A percentile compares a stretch with the other conserved stretches of the same genome.
phyloP scores from a whole-genome alignment of 192 early-diverging fungal species.

The Dimargaris xerosporica region DNA sequence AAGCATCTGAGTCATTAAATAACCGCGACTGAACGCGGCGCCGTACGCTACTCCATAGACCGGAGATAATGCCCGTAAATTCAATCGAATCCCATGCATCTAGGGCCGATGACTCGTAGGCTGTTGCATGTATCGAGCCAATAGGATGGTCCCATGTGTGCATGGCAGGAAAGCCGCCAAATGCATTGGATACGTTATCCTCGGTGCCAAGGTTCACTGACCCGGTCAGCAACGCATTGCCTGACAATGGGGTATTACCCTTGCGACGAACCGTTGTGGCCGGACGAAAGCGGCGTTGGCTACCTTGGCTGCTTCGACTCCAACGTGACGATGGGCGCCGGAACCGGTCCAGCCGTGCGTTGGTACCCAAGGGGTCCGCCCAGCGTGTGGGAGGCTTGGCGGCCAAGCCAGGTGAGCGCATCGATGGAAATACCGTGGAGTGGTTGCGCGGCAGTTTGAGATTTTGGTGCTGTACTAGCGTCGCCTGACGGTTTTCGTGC shows the following conservation, averaged over 20 bases:
- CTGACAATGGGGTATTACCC: background rate
- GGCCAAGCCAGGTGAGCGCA: background rate
- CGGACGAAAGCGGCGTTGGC: background rate
- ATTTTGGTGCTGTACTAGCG: background rate
- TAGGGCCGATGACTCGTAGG: background rate
- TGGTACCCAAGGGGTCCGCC: background rate
- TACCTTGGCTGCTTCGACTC: background rate
- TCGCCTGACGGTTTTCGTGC: constrained; percentile 5
- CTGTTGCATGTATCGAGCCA: background rate
- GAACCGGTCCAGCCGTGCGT: background rate
- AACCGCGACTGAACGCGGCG: background rate
- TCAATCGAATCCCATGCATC: constrained; percentile 11
- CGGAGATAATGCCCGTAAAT: constrained; percentile 4
- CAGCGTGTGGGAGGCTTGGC: background rate
- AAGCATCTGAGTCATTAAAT: background rate
- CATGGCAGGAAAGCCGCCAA: background rate
- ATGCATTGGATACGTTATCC: background rate
- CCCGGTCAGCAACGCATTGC: background rate
- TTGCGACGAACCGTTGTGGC: background rate
- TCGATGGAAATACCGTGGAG: background rate
- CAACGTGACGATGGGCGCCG: background rate
- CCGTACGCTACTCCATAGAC: constrained; percentile 10
- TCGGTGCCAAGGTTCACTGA: background rate
- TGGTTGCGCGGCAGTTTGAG: background rate
- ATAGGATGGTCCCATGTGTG: background rate